phyloP scores from a whole-genome alignment of 352 stramenopile species.

The Pythium grandisporangium region DNA sequence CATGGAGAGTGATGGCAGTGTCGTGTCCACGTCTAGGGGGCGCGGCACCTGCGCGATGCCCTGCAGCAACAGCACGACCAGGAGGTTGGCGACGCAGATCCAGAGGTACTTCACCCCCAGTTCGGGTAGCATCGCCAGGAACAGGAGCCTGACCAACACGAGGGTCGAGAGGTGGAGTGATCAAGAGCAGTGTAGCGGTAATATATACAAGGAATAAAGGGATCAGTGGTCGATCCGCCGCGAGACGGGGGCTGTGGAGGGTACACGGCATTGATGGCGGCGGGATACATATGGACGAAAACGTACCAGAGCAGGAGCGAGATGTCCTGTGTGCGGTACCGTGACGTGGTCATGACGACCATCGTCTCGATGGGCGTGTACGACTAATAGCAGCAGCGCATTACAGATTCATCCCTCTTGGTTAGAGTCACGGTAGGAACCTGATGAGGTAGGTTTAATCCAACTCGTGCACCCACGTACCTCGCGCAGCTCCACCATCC shows the following conservation, averaged over 20 bases:
- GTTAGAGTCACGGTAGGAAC: too few relatives aligned
- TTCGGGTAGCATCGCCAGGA: constrained; percentile 37
- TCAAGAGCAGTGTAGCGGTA: not conserved
- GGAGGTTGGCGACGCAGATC: constrained; percentile 47
- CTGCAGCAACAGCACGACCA: constrained; percentile 40
- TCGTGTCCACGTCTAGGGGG: constrained; percentile 39
- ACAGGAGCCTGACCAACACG: constrained; percentile 39
- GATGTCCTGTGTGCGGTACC: constrained; percentile 42
- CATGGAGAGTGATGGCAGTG: constrained; percentile 11
- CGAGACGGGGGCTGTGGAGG: too few relatives aligned
- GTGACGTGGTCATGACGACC: constrained; percentile 45
- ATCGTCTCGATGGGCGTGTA: constrained; percentile 23
- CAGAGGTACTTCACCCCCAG: constrained; percentile 63
- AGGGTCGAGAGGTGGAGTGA: too few relatives aligned
- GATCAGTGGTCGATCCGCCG: too few relatives aligned
- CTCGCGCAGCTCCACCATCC: constrained; percentile 27
- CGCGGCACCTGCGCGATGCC: constrained; percentile 24
- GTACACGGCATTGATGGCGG: too few relatives aligned
- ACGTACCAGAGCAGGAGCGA: constrained; percentile 53
- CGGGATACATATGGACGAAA: too few relatives aligned
- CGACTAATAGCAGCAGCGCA: constrained; percentile 7
- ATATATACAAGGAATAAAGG: not conserved
- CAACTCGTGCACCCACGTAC: too few relatives aligned
- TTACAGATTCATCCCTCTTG: too few relatives aligned
- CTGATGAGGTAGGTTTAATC: too few relatives aligned